These are phyloP conservation scores for Colletotrichum spinosum DNA, from an alignment of 2,329 filamentous ascomycete genomes.

Conservation along the genomic window DNA sequence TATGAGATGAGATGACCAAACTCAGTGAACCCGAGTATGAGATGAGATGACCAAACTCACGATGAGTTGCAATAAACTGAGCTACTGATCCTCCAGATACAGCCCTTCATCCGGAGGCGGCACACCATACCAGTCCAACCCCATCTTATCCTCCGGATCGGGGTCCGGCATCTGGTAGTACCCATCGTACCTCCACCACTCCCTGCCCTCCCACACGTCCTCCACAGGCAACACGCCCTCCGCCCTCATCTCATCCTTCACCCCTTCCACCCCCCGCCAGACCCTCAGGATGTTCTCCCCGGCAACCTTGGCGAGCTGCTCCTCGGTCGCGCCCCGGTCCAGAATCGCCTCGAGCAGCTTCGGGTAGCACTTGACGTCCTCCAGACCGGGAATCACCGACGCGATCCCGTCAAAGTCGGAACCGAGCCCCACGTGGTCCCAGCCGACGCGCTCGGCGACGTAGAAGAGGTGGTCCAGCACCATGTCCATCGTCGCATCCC, in stretches of 20 bases:
- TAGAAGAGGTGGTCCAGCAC: slow-evolving; percentile 49
- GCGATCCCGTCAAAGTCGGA: slow-evolving; percentile 52
- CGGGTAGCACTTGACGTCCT: slow-evolving; percentile 46
- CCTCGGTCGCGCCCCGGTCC: slow-evolving; percentile 51
- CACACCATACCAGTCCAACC: slow-evolving; percentile 45
- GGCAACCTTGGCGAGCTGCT: slow-evolving; percentile 49
- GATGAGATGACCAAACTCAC: neutral
- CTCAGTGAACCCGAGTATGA: neutral
- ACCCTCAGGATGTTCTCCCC: slow-evolving; percentile 53
- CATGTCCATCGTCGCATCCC: slow-evolving; percentile 43
- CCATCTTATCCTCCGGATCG: slow-evolving; percentile 47
- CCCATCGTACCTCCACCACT: slow-evolving; percentile 48
- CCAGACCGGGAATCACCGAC: slow-evolving; percentile 41
- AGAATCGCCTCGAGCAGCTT: slow-evolving; percentile 47
- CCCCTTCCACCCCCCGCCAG: slow-evolving; percentile 43
- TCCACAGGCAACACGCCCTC: slow-evolving; percentile 48
- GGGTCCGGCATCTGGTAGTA: slow-evolving; percentile 48
- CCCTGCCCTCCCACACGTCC: slow-evolving; percentile 48
- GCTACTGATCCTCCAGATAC: slow-evolving; percentile 21
- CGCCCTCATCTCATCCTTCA: slow-evolving; percentile 43
- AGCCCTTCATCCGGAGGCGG: slow-evolving; percentile 29
- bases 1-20: neutral
- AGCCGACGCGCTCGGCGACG: slow-evolving; percentile 46
- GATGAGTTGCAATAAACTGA: neutral
- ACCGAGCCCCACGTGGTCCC: slow-evolving; percentile 51